These are phyloP conservation scores for Mimosa pudica DNA, from an alignment of 306 rosid genomes.

Conservation along the genomic window DNA sequence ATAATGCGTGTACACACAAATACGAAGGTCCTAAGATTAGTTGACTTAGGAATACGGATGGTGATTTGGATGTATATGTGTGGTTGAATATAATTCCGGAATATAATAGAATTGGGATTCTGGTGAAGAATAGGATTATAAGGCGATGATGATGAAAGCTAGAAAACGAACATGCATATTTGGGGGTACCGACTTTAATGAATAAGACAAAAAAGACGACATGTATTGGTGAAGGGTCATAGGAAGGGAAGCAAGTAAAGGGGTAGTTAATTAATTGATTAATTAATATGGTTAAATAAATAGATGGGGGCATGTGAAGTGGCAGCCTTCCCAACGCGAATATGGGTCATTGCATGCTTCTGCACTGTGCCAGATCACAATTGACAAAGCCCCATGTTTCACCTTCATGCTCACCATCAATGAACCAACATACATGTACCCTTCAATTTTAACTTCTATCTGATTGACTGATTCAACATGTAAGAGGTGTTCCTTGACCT, in stretches of 20 bases:
- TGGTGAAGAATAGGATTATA: neutral
- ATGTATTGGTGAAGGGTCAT: neutral
- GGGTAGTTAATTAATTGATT: neutral
- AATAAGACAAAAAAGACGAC: neutral
- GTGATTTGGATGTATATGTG: neutral
- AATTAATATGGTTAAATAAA: neutral
- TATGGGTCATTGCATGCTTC: slow-evolving; percentile 1
- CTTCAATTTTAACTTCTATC: no score
- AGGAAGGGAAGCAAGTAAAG: neutral
- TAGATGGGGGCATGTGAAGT: neutral
- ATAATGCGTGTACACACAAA: neutral
- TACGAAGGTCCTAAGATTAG: neutral
- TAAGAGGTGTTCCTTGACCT: no score
- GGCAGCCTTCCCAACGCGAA: neutral
- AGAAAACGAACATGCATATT: neutral
- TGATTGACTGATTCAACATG: no score
- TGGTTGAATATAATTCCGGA: neutral
- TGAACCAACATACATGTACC: neutral
- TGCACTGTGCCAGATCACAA: neutral
- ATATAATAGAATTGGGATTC: neutral
- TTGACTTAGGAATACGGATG: slow-evolving; percentile 11
- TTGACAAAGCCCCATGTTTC: neutral
- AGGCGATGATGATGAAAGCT: slow-evolving; percentile 2
- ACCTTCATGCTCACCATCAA: neutral
- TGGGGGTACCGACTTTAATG: neutral